Evolutionary conservation across 129 eudicot species (phyloP), one percentile per base, ranked within the genome.

Genomic region (Rutidosis leptorrhynchoides): DNA sequence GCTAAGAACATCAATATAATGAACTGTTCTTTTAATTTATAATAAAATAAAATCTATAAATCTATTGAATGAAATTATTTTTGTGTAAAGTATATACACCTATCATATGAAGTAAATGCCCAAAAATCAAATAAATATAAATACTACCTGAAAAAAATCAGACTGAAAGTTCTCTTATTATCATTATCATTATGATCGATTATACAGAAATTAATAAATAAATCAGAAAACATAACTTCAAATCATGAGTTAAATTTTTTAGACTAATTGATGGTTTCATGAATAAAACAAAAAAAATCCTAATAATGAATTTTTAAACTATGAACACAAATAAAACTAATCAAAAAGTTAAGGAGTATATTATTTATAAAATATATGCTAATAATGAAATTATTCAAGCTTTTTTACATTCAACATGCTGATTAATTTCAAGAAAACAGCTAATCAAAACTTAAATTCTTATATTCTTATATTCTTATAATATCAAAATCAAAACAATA

Each of bases 1-100:
- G 82, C 82, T 71, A 71, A 77, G 58, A 73, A 51, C 40, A 42
- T 55, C 51, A 63, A 69, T 20, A 64, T 11, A 11, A 58, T 64
- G 72, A 77, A 54, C 62, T 77, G 69, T 56, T 69, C 4, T 14
- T 59, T 21, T 5, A 0, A 59, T 37, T 24, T 28, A 12, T 25
- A 17, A 17, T 14, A 35, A n/a, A n/a, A n/a, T n/a, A n/a, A n/a
- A n/a, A n/a, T n/a, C n/a, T n/a, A 52, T 64, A 42, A 23, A 57
- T 15, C 6, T 73, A 65, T 8, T 67, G 15, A 42, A 62, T 67
- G 75, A 51, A 70, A 43, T 48, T 67, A 58, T 49, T 61, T 19
- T 67, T 55, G 60, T 16, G 46, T 42, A 6, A 22, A 45, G 37
- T 11, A 24, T 6, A n/a, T 16, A 21, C 20, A 17, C 25, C 27